Evolutionary conservation across 768 basidiomycete species (phyloP), one percentile per base, ranked within the genome.

Genomic region (Termitomyces sp.): DNA sequence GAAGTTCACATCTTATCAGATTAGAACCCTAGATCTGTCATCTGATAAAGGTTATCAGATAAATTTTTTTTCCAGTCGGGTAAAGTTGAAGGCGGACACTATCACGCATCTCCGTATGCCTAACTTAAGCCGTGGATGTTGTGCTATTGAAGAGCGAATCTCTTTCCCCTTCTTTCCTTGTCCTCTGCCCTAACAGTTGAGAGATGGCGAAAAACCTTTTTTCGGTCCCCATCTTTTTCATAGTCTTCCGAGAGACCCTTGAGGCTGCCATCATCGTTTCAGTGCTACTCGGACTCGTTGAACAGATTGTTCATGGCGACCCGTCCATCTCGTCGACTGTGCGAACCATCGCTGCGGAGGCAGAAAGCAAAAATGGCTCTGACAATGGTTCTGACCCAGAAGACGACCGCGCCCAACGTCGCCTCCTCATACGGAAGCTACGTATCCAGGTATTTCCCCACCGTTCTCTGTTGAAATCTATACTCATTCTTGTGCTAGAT

Each of bases 161-260:
- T 31, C 18, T 13, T 16, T 9, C 31, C 20, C n/a, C 14, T 47
- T 59, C 55, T 55, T 37, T 60, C 57, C 56, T 41, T 57, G 62
- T 47, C 53, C 46, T 31, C 51, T 49, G 16, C 42, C 58, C n/a
- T 8, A n/a, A 16, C 12, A 3, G 10, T 29, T 61, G 63, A 55
- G 65, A 63, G 56, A 92, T 93, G 91, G 75, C 80, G 18, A 80
- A 80, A 60, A 81, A 85, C 67, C 74, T 94, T 55, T 97, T 97
- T 74, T 91, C 90, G 57, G 81, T 95, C 56, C 86, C 93, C 66
- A 93, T 98, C 64, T 97, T 94, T 79, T 94, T 98, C 81, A 94
- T 97, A 74, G 86, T 95, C 74, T 94, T 96, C 71, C 84, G 94
- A 68, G 94, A 97, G 81, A 90, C 92, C 5, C 81, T 97, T 61